Percentiles rank a stretch among this genome's conserved stretches.
Evolutionary conservation across 2,329 filamentous ascomycete species (phyloP).

Genomic region (Colletotrichum graminicola): DNA sequence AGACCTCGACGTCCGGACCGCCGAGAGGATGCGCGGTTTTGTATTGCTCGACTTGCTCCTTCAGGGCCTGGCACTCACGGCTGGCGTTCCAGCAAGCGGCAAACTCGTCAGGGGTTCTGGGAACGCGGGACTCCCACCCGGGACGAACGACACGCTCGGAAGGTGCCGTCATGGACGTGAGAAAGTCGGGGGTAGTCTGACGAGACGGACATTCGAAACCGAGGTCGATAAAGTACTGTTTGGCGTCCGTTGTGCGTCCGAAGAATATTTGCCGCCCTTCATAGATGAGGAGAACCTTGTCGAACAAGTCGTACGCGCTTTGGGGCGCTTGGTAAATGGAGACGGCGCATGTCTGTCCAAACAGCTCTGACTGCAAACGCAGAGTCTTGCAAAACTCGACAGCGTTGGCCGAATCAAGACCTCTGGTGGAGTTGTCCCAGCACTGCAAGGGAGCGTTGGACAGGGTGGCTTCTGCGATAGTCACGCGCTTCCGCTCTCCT

Average conservation of each 20-base stretch:
- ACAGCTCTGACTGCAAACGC: conserved; percentile 47
- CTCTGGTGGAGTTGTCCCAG: conserved; percentile 63
- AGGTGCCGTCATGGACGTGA: conserved; percentile 68
- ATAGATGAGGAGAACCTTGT: conserved; percentile 76
- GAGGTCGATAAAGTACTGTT: conserved; percentile 72
- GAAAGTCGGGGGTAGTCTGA: conserved; percentile 79
- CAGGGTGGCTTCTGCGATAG: conserved; percentile 52
- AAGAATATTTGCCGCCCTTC: conserved; percentile 77
- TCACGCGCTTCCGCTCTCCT: conserved; percentile 62
- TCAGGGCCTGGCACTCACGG: conserved; percentile 46
- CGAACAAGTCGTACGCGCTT: conserved; percentile 68
- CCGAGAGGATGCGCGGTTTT: conserved; percentile 26
- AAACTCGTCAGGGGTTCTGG: conserved; percentile 51
- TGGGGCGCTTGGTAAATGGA: conserved; percentile 73
- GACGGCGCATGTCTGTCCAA: conserved; percentile 46
- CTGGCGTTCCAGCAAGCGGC: conserved; percentile 47
- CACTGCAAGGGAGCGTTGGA: conserved; percentile 48
- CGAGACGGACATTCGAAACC: conserved; percentile 70
- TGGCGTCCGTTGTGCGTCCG: conserved; percentile 70
- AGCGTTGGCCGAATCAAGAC: conserved; percentile 51
- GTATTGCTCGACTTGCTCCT: conserved; percentile 49
- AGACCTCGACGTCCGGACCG: conserved; percentile 29
- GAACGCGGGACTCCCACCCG: conserved; percentile 47
- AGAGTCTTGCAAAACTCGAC: conserved; percentile 46
- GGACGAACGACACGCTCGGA: conserved; percentile 46